Evolutionary conservation across 345 rosid genomes (phyloP), one percentile per base, ranked within the genome.

Genomic region (Citrus hindsii): DNA sequence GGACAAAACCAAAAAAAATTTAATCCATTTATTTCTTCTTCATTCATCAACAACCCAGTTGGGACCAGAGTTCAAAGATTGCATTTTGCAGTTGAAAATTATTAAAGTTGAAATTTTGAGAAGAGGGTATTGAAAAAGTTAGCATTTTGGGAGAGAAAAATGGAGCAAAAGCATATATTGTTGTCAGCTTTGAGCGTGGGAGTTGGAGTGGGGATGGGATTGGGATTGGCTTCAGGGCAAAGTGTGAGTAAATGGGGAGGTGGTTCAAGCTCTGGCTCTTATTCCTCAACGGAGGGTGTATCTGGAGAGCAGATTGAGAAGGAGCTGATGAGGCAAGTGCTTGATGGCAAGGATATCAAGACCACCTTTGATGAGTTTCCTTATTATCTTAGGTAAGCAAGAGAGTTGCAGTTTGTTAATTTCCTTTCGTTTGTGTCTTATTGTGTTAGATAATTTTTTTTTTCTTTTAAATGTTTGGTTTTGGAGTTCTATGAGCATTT

Each of bases 291-390:
- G 9, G 92, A 86, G 75, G 94, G 86, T 73, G 77, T 91, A 60
- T 83, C 92, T 18, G 83, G 82, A 55, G 88, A 85, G 79, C 92
- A 91, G 88, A 87, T 97, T 82, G 95, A 90, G 85, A 95, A 88
- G 62, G 99, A 94, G 88, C 81, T 94, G 90, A 33, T 85, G 78
- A 92, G 87, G 83, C 97, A 80, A 69, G 83, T 93, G 68, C 55
- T 88, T 55, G 93, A 94, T 84, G 98, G 99, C 6, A 88, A 75
- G 82, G 87, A 87, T 0, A 86, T 85, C 85, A 79, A 77, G 24
- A 77, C 91, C 82, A 89, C 92, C 62, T 94, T 92, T 76, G 97
- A 91, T 8, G 94, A 90, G 79, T 96, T 96, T 76, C 99, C 99
- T 63, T 94, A 96, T 82, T 92, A 88, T 79, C 85, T 97, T 77